Base-by-base conservation (phyloP, 306 rosid genomes). In the Glycine tomentella region DNA sequence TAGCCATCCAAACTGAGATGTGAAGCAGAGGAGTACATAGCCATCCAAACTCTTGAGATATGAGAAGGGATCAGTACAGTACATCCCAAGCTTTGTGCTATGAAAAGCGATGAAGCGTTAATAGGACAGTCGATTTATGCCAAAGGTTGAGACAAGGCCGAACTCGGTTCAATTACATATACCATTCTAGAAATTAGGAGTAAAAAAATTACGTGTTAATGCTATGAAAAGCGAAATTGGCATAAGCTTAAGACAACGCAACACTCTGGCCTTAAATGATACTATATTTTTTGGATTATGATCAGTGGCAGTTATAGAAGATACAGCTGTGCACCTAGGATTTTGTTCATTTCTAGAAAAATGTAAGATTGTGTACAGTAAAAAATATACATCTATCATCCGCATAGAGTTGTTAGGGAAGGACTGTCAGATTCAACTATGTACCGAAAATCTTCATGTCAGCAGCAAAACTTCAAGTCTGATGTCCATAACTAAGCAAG, bases 161-260 rank as follows among this genome's bases (percentile, higher is more conserved):
- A 42, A 6, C 6, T 42, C 6, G 7, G 55, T 12, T 14, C 55
- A 50, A 16, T 2, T 31, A 59, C 68, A 31, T 36, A 36, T 4
- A 36, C 6, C 68, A 64, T 36, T 64, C 45, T 14, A 64, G 9
- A 64, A 62, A 33, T 33, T 20, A 34, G 69, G 64, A 17, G 10
- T 66, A 40, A 17, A 53, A 14, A 40, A 68, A 68, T 25, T 51
- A 34, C 51, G 70, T 10, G 16, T 11, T 44, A n/a, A 46, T 67
- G 64, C 77, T 66, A 72, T 15, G 69, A 49, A 62, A 58, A 42
- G 34, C 11, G 3, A 38, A 51, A 75, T 9, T 45, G 13, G n/a
- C 16, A 80, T 17, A 74, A 58, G 83, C 52, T 65, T 3, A 20
- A 70, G 83, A 77, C 90, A 83, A 70, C 82, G 89, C 86, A 88